Evolutionary conservation across 176 grass and related monocot genomes (phyloP), one percentile per base, ranked within the genome.

Genomic region (Cenchrus purpureus): DNA sequence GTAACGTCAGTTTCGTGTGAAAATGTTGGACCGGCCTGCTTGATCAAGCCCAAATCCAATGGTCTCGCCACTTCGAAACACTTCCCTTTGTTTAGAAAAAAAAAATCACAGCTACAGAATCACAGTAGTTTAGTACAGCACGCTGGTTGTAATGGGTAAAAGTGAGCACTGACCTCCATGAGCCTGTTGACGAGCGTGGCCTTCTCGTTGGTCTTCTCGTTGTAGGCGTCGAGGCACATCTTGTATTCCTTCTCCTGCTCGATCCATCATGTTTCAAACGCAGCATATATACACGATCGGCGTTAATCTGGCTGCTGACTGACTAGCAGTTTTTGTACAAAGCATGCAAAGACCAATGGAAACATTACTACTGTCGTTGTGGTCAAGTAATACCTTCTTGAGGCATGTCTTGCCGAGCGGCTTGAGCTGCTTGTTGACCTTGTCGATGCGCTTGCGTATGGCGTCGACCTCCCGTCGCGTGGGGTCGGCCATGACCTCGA

Each of bases 401-500:
- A 97, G 86, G 80, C 94, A 94, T 29, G 49, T 91, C 74, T 97
- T 85, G 48, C 83, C 88, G 3, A 97, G 92, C 72, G 92, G 90
- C 58, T 97, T 92, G 73, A 97, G 73, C 67, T 97, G 86, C 43
- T 84, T 88, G 86, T 97, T 97, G 34, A 92, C 50, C 11, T 79
- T 80, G 82, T 97, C 94, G 45, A 97, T 90, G 32, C 85, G 89
- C 80, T 92, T 94, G 78, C 90, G 94, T 32, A 92, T 89, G 28
- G 88, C 51, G 31, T 91, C 90, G 20, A 97, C 92, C 80, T 97
- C 90, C 81, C 93, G 86, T 76, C 94, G 85, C 11, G 92, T 97
- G 3, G 94, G 94, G 88, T 97, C 94, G 10, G 86, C 56, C 92
- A 92, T 97, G 59, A 44, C 86, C 84, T 97, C 94, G 32, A 97